Base-by-base conservation (phyloP, 2,329 filamentous ascomycete genomes). In the Neonectria punicea region DNA sequence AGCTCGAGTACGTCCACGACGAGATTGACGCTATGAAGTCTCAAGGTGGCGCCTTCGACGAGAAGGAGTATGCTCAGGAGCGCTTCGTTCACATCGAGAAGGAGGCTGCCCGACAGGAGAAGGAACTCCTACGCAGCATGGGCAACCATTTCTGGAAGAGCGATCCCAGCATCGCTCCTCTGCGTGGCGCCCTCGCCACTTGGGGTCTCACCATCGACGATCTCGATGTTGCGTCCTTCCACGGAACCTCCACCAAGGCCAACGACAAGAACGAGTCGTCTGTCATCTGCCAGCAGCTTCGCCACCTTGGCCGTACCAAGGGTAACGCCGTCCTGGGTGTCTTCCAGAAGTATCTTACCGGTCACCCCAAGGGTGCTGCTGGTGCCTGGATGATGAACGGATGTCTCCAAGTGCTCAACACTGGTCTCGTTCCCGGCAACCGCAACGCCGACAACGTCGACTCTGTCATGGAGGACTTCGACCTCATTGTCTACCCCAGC, bases 341-440 rank as follows among this genome's bases (percentile, higher is more conserved):
- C 79, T 99, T 98, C 92, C 96, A 99, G 84, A 99, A 99, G 83
- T 98, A 97, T 81, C 90, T 99, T 67, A 99, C 97, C 59, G 96
- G 96, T 81, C 96, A 99, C 80, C 96, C 96, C 76, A 99, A 99
- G 90, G 96, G 96, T 90, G 95, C 96, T 75, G 96, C 96, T 66
- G 96, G 96, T 85, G 96, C 95, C 53, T 99, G 96, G 94, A 99
- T 99, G 96, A 90, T 99, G 88, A 99, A 99, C 85, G 96, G 96
- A 71, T 96, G 93, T 80, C 85, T 99, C 79, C 96, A 99, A 81
- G 93, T 98, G 50, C 89, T 99, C 74, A 97, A 98, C 85, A 91
- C 88, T 56, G 96, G 96, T 77, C 86, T 99, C 54, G 95, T 99
- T 25, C 96, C 96, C 14, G 96, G 96, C 65, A 99, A 99, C 85